A percentile compares a stretch with the other conserved stretches of the same genome.
Conservation (phyloP, 129 eudicot species). For the Lonicera japonica region DNA sequence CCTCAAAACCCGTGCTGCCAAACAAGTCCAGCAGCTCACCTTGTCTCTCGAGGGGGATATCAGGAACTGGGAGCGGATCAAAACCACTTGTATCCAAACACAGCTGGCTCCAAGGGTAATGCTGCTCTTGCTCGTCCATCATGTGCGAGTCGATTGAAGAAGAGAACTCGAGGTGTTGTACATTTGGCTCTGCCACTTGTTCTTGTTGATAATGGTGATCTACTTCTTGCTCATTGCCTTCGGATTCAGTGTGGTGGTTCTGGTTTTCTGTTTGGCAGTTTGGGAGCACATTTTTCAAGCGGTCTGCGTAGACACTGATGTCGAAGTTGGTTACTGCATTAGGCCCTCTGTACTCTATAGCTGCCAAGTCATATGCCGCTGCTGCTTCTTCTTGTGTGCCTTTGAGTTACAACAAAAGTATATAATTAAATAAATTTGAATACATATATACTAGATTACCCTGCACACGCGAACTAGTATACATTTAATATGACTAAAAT, state of each 20-base stretch:
- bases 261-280: constrained; percentile 10
- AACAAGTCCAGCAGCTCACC: constrained; percentile 42
- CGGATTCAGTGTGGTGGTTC: constrained; percentile 18
- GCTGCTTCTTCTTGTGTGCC: constrained; percentile 97
- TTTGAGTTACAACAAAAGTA: constrained; percentile 13
- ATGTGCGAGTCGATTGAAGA: constrained; percentile 4
- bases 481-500: no score
- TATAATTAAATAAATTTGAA: background rate
- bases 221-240: constrained; percentile 14
- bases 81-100: constrained; percentile 35
- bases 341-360: constrained; percentile 67
- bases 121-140: constrained; percentile 32
- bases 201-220: background rate
- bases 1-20: constrained; percentile 47
- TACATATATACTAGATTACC: background rate
- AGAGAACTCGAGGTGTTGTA: constrained; percentile 14
- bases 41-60: constrained; percentile 36
- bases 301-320: constrained; percentile 57
- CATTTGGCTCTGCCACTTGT: constrained; percentile 4
- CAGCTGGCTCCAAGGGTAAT: constrained; percentile 55
- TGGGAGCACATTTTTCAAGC: constrained; percentile 33
- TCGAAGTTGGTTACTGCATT: constrained; percentile 91
- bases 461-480: background rate
- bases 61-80: constrained; percentile 43
- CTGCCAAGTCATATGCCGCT: constrained; percentile 82